A percentile compares a stretch with the other conserved stretches of the same genome.
phyloP scores from a whole-genome alignment of 495 filamentous ascomycete species.

The Parathielavia hyrcaniae region DNA sequence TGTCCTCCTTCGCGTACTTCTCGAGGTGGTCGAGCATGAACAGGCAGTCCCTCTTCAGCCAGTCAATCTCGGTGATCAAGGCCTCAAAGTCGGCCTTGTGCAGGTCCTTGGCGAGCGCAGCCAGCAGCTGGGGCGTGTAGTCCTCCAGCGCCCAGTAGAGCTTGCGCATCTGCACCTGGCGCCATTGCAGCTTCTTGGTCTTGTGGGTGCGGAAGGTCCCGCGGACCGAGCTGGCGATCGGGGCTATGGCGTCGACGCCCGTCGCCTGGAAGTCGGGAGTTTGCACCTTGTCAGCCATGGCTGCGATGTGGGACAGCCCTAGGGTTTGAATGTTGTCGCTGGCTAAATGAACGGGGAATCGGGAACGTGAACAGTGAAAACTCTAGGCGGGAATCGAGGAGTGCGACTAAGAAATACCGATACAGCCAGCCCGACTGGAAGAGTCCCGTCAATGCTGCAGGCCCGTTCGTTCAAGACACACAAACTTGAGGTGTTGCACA shows the following conservation, averaged over 20 bases:
- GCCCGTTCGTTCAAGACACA: too few species aligned
- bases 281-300: constrained; percentile 35
- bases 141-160: constrained; percentile 89
- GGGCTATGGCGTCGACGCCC: constrained; percentile 57
- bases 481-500: too few species aligned
- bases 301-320: background rate
- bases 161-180: constrained; percentile 78
- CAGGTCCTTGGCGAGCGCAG: constrained; percentile 69
- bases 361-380: too few species aligned
- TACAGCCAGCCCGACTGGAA: background rate
- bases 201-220: constrained; percentile 67
- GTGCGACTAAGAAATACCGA: background rate
- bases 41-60: constrained; percentile 71
- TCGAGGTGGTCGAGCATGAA: constrained; percentile 67
- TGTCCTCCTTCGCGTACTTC: constrained; percentile 77
- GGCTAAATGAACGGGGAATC: background rate
- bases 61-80: constrained; percentile 61
- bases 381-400: too few species aligned
- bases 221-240: constrained; percentile 51
- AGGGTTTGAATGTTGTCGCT: background rate
- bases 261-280: constrained; percentile 60
- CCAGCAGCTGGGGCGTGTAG: constrained; percentile 58
- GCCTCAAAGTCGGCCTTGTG: constrained; percentile 67
- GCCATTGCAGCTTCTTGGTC: constrained; percentile 74
- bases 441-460: background rate